A percentile compares a stretch with the other conserved stretches of the same genome.
Conservation (phyloP, 768 basidiomycete genomes). For the Phlebiopsis flavidoalba region DNA sequence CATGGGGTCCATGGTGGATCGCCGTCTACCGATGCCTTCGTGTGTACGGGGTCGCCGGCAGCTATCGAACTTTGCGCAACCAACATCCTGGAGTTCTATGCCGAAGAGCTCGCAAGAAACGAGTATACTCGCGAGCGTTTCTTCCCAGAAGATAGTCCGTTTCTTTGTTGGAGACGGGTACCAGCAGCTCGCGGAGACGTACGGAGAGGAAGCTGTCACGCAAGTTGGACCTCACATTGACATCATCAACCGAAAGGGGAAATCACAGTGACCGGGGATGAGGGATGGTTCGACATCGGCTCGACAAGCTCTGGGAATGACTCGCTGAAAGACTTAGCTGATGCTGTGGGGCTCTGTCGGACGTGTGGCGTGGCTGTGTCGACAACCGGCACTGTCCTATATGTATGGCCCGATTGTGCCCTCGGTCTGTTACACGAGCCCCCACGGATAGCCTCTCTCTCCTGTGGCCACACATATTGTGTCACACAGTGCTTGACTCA, state of each 20-base stretch:
- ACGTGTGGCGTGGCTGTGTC: no score
- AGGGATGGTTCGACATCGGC: slow-evolving; percentile 45
- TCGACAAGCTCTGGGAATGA: slow-evolving; percentile 41
- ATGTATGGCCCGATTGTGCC: slow-evolving; percentile 44
- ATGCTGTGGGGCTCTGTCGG: background rate
- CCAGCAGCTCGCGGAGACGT: slow-evolving; percentile 41
- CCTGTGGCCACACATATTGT: slow-evolving; percentile 50
- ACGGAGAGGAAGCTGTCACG: slow-evolving; percentile 50
- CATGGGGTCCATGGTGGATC: slow-evolving; percentile 42
- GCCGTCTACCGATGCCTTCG: slow-evolving; percentile 40
- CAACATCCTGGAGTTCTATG: slow-evolving; percentile 40
- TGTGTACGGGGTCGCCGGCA: slow-evolving; percentile 37
- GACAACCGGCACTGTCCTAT: slow-evolving; percentile 41
- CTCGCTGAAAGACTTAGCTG: slow-evolving; percentile 18
- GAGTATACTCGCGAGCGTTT: slow-evolving; percentile 36
- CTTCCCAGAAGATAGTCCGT: slow-evolving; percentile 37
- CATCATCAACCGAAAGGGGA: slow-evolving; percentile 26
- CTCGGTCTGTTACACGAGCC: no score
- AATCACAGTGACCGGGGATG: slow-evolving; percentile 51
- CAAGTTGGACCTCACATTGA: slow-evolving; percentile 37
- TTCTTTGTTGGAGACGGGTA: slow-evolving; percentile 48
- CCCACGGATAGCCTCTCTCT: slow-evolving; percentile 39
- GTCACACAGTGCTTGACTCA: slow-evolving; percentile 41
- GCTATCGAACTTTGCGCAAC: slow-evolving; percentile 35
- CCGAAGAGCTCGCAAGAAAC: slow-evolving; percentile 36